These are phyloP conservation scores for Thalia dealbata DNA, from an alignment of 176 grass and related monocot genomes.

Conservation along the genomic window DNA sequence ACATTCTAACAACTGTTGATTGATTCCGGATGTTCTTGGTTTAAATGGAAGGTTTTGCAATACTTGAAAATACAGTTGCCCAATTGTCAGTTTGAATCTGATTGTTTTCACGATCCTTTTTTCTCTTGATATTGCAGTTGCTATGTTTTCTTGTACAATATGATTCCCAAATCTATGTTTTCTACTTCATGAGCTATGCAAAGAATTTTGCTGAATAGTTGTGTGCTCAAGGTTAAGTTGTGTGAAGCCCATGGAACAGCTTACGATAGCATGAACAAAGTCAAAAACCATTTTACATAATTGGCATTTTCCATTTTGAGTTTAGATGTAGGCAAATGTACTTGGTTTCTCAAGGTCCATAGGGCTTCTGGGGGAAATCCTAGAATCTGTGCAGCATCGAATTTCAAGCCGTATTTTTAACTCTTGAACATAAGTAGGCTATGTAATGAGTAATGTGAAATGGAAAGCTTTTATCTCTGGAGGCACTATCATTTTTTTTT, in stretches of 20 bases:
- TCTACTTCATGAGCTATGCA: too few relatives aligned
- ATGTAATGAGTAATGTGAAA: conserved; percentile 6
- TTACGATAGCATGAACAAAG: not conserved
- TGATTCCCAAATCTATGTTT: too few relatives aligned
- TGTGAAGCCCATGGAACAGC: too few relatives aligned
- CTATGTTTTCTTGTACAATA: too few relatives aligned
- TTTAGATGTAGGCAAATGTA: not conserved
- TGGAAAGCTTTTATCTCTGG: conserved; percentile 1
- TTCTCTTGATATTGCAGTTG: too few relatives aligned
- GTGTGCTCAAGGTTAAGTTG: too few relatives aligned
- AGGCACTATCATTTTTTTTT: conserved; percentile 1
- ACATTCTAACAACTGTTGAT: not conserved
- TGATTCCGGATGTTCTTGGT: too few relatives aligned
- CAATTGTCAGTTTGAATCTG: too few relatives aligned
- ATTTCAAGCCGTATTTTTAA: not conserved
- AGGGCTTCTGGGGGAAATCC: not conserved
- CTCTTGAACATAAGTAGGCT: not conserved
- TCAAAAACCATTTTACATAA: not conserved
- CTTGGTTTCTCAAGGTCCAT: not conserved
- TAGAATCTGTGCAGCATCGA: not conserved
- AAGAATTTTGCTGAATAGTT: too few relatives aligned
- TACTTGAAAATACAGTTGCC: too few relatives aligned
- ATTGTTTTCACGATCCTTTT: too few relatives aligned
- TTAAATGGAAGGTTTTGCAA: too few relatives aligned
- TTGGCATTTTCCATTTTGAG: not conserved